Evolutionary conservation across 2,329 filamentous ascomycete genomes (phyloP), one percentile per base, ranked within the genome.

Genomic region (Boeremia exigua): DNA sequence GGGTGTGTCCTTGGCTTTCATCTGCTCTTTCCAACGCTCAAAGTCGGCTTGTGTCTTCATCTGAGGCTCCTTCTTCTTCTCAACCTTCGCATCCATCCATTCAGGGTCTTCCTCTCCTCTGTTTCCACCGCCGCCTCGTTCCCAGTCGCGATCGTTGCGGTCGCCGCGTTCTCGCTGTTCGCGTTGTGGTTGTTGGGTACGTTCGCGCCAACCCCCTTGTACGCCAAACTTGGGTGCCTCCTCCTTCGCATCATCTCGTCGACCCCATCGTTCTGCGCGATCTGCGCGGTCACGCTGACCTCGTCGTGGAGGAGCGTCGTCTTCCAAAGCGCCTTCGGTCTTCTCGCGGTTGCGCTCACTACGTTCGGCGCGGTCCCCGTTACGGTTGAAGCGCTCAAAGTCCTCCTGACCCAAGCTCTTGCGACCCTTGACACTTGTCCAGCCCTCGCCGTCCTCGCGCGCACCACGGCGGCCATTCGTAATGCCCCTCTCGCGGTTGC

Each of bases 21-120:
- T 96, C 61, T 84, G 84, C 66, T 96, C 91, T 82, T 96, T 96
- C 87, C 94, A 97, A 64, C 91, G 91, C 77, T 96, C 89, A 75
- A 97, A 96, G 63, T 97, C 93, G 70, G 96, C 92, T 68, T 91
- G 88, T 0, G 92, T 96, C 66, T 91, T 90, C 5, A 83, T 84
- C 66, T 89, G 86, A 32, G 84, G 79, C 66, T 88, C 86, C 47
- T 91, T 88, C 49, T 91, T 88, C 55, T 89, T 88, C 19, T 82
- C 77, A 39, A 81, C 82, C 14, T 87, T 86, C 34, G 77, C 71
- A 70, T 96, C 92, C 75, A 96, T 82, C 94, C 93, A 96, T 75
- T 96, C 93, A 5, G 94, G 93, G 46, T 96, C 91, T 61, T 90
- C 61, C 43, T 76, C 74, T 6, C 84, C 78, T 54, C 84, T 83